These are phyloP conservation scores for Penicillium nucicola DNA, from an alignment of 495 filamentous ascomycete species.

Conservation along the genomic window DNA sequence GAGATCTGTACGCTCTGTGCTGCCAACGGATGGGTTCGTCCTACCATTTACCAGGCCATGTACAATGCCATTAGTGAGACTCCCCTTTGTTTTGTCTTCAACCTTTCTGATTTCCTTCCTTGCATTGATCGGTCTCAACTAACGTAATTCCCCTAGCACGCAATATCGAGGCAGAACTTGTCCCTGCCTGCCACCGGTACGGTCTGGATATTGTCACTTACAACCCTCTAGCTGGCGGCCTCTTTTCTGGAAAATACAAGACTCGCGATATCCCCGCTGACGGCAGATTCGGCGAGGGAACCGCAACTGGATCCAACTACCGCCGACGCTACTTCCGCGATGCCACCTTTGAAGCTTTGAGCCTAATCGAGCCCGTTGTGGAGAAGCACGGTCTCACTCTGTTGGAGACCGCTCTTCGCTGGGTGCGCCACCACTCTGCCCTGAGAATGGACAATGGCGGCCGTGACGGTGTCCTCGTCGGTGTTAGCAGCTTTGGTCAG, in stretches of 20 bases:
- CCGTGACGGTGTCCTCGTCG: slow-evolving; percentile 76
- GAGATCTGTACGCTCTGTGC: slow-evolving; percentile 83
- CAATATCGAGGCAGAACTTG: slow-evolving; percentile 74
- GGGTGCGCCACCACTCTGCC: slow-evolving; percentile 77
- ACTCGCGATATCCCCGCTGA: slow-evolving; percentile 60
- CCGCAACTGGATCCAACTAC: slow-evolving; percentile 58
- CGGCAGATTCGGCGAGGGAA: slow-evolving; percentile 67
- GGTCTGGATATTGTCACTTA: slow-evolving; percentile 88
- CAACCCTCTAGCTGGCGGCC: slow-evolving; percentile 81
- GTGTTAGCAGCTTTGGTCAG: slow-evolving; percentile 71
- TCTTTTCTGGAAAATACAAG: slow-evolving; percentile 86
- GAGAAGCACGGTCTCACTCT: slow-evolving; percentile 73
- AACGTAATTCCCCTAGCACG: slow-evolving; percentile 52
- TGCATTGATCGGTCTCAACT: slow-evolving; percentile 33
- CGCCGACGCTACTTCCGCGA: slow-evolving; percentile 80
- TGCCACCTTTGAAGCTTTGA: slow-evolving; percentile 70
- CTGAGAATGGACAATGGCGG: slow-evolving; percentile 71
- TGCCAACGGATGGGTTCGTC: slow-evolving; percentile 66
- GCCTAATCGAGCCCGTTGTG: slow-evolving; percentile 68
- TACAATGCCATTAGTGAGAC: slow-evolving; percentile 59
- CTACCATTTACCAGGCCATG: slow-evolving; percentile 62
- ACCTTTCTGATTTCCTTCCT: background rate
- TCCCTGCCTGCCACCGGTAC: slow-evolving; percentile 78
- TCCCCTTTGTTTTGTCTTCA: background rate
- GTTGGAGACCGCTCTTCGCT: slow-evolving; percentile 80